Base-by-base conservation (phyloP, 768 basidiomycete species). In the Lactarius indigo region DNA sequence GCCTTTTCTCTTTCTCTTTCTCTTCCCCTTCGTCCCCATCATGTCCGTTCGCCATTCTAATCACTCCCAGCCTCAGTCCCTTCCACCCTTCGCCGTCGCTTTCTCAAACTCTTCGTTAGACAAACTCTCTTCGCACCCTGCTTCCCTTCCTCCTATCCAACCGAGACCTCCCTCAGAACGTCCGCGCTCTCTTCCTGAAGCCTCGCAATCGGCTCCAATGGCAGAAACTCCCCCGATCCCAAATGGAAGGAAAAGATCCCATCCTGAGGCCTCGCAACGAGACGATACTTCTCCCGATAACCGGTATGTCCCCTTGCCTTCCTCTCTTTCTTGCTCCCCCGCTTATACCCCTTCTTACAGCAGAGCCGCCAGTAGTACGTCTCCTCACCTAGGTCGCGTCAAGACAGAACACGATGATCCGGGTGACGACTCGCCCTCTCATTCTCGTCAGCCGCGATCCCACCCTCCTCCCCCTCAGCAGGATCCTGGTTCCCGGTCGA, bases 21-120 rank as follows among this genome's bases (percentile, higher is more conserved):
- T 18, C 61, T 13, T 39, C 35, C 33, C 56, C 30, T 54, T 12
- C 64, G 37, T 12, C 57, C 35, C 28, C 60, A 61, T 60, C 64
- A 71, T 71, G 70, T 71, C 70, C 39, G 68, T 71, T 61, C 75
- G 77, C 72, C 76, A 78, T 83, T 76, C 78, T 79, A 57, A 78
- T 80, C 52, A 82, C 80, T 71, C 75, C 78, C 68, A 77, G 80
- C 68, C 87, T 20, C 70, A 87, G 75, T 87, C 89, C 12, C 84
- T 92, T 44, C 91, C 91, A 47, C 89, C 91, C 52, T 92, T 92
- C 76, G 86, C 87, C 2, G 87, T 89, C 78, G 85, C 91, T 0
- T 92, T 92, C 78, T 85, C 82, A 74, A 78, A 71, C 60, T 82
- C 83, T 1, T 85, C 86, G 7, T 76, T 89, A 63, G 79, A 74